Conservation (phyloP, 192 early-diverging fungal species). For the Neocallimastix lanati region DNA sequence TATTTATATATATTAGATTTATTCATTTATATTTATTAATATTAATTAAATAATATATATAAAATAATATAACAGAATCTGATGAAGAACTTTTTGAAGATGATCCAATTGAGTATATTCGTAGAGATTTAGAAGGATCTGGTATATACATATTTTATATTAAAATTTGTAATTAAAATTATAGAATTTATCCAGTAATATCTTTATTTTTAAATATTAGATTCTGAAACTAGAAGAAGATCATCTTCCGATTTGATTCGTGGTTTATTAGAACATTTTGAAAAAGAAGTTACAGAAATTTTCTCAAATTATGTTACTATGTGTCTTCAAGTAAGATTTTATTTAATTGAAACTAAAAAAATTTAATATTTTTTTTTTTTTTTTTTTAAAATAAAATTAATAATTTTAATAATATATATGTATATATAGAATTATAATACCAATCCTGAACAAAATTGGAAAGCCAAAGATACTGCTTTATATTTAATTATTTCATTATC, state of each 20-base stretch:
- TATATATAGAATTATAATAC: conserved; percentile 55
- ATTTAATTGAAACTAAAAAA: too few species aligned
- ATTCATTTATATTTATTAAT: too few species aligned
- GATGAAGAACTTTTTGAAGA: conserved; percentile 95
- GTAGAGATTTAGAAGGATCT: conserved; percentile 78
- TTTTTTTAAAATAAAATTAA: neutral
- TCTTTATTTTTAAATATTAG: conserved; percentile 10
- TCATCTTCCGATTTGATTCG: conserved; percentile 82
- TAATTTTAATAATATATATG: too few species aligned
- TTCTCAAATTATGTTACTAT: conserved; percentile 56
- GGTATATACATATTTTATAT: too few species aligned
- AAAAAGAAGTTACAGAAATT: conserved; percentile 64
- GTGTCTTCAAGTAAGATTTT: conserved; percentile 24
- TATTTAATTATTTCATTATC: conserved; percentile 80
- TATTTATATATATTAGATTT: neutral
- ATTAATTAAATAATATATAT: too few species aligned
- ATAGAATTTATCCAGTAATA: too few species aligned
- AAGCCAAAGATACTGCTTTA: conserved; percentile 86
- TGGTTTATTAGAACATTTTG: conserved; percentile 75
- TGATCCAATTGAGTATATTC: conserved; percentile 87
- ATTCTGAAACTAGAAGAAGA: conserved; percentile 78
- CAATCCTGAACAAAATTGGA: conserved; percentile 61
- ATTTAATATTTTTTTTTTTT: neutral
- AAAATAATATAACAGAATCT: conserved; percentile 15
- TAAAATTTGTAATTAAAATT: too few species aligned